Percentiles rank a stretch among this genome's conserved stretches.
Conservation (phyloP, 2,329 filamentous ascomycete genomes). For the Alternaria tenuissima region DNA sequence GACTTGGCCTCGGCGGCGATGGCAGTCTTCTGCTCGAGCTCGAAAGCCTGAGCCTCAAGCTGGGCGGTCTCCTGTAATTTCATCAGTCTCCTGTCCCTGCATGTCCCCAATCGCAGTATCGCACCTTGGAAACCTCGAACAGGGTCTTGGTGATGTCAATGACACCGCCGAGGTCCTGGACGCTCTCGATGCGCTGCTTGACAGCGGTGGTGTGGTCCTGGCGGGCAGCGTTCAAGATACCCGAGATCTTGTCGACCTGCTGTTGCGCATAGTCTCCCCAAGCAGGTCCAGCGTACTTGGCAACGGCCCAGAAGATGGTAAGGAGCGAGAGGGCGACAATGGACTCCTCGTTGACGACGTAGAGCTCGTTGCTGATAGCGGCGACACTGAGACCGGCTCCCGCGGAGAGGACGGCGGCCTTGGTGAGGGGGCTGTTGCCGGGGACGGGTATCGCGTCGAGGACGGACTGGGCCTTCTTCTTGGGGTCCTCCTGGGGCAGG, state of each 20-base stretch:
- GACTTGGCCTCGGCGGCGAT: constrained; percentile 91
- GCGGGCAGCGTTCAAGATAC: constrained; percentile 92
- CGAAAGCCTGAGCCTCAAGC: constrained; percentile 94
- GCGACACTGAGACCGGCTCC: constrained; percentile 89
- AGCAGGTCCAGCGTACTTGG: constrained; percentile 90
- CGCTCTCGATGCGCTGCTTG: constrained; percentile 90
- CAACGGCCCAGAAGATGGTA: constrained; percentile 89
- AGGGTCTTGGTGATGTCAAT: constrained; percentile 97
- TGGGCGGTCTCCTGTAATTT: constrained; percentile 84
- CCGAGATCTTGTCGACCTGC: constrained; percentile 91
- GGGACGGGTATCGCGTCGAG: constrained; percentile 91
- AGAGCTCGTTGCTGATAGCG: constrained; percentile 99
- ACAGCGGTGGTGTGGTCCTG: constrained; percentile 95
- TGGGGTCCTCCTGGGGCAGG: constrained; percentile 85
- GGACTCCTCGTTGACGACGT: constrained; percentile 98
- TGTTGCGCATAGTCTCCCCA: constrained; percentile 92
- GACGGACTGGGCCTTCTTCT: constrained; percentile 96
- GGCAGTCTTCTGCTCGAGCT: constrained; percentile 95
- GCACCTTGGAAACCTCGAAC: constrained; percentile 97
- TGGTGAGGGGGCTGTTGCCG: constrained; percentile 90
- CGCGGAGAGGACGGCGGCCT: constrained; percentile 96
- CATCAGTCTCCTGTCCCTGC: constrained; percentile 34
- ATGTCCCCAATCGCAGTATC: constrained; percentile 41
- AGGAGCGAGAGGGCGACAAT: constrained; percentile 92
- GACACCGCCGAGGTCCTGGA: constrained; percentile 92